These are phyloP conservation scores for Grosmannia serpens DNA, from an alignment of 2,329 filamentous ascomycete species.

Conservation along the genomic window DNA sequence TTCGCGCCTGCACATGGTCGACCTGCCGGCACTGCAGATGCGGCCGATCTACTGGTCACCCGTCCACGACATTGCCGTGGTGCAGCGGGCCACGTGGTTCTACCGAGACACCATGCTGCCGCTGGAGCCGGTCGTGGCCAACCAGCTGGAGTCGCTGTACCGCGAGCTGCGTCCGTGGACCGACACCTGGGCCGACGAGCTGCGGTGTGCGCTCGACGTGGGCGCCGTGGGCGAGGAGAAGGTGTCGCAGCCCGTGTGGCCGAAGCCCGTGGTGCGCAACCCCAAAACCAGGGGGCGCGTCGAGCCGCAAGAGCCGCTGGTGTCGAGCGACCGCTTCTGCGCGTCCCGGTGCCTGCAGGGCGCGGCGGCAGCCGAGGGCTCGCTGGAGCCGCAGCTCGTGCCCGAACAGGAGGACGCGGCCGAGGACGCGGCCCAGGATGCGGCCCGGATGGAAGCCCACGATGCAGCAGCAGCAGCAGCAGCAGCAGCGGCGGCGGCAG, in stretches of 20 bases:
- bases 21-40: constrained; percentile 74
- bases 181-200: constrained; percentile 83
- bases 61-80: constrained; percentile 73
- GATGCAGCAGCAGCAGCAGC: constrained; percentile 17
- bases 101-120: constrained; percentile 92
- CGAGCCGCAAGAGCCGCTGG: constrained; percentile 22
- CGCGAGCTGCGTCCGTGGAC: constrained; percentile 78
- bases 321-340: constrained; percentile 46
- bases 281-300: constrained; percentile 19
- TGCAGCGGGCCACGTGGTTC: constrained; percentile 89
- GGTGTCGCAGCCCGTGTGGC: constrained; percentile 74
- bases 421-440: constrained; percentile 8
- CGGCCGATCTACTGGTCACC: constrained; percentile 97
- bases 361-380: constrained; percentile 45
- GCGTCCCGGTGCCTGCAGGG: constrained; percentile 48
- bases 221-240: constrained; percentile 87
- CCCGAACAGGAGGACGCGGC: neutral
- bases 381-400: constrained; percentile 25
- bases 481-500: constrained; percentile 27
- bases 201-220: constrained; percentile 81
- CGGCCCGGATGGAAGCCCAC: constrained; percentile 16
- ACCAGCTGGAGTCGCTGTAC: constrained; percentile 87
- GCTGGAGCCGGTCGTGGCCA: constrained; percentile 73
- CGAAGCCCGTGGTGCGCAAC: constrained; percentile 35
- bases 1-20: constrained; percentile 81